phyloP scores from a whole-genome alignment of 768 basidiomycete genomes.

The Naganishia vaughanmartiniae region DNA sequence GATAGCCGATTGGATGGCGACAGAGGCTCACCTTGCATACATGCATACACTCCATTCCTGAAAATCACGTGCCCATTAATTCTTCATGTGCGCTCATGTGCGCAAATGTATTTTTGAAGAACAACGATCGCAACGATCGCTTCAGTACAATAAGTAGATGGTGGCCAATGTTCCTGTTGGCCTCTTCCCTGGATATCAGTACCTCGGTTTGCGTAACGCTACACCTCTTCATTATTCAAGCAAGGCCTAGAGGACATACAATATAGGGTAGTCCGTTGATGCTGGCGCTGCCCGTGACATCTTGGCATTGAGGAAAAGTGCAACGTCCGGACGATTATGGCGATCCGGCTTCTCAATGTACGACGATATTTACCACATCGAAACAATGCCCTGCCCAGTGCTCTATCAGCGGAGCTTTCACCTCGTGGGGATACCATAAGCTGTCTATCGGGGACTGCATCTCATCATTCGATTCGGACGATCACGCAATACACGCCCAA shows the following conservation, averaged over 20 bases:
- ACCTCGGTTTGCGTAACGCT: too few species aligned
- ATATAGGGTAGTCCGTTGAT: not conserved
- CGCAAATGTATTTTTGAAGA: too few species aligned
- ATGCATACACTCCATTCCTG: too few species aligned
- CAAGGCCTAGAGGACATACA: not conserved
- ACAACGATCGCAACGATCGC: too few species aligned
- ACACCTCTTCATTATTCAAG: not conserved
- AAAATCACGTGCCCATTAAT: too few species aligned
- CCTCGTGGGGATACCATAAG: not conserved
- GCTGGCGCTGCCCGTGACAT: not conserved
- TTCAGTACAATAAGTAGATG: too few species aligned
- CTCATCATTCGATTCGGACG: not conserved
- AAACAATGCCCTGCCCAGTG: not conserved
- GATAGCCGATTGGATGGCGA: not conserved
- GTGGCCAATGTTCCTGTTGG: too few species aligned
- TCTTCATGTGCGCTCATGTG: too few species aligned
- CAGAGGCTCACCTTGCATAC: not conserved
- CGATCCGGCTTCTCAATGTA: conserved; percentile 4
- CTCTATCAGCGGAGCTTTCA: not conserved
- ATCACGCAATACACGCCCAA: not conserved
- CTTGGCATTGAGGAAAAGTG: not conserved
- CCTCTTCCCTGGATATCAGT: too few species aligned
- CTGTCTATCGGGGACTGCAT: not conserved
- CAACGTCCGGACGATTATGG: not conserved
- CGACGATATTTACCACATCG: not conserved